These are phyloP conservation scores for Obelidium mucronatum DNA, from an alignment of 192 early-diverging fungal species.

Conservation along the genomic window DNA sequence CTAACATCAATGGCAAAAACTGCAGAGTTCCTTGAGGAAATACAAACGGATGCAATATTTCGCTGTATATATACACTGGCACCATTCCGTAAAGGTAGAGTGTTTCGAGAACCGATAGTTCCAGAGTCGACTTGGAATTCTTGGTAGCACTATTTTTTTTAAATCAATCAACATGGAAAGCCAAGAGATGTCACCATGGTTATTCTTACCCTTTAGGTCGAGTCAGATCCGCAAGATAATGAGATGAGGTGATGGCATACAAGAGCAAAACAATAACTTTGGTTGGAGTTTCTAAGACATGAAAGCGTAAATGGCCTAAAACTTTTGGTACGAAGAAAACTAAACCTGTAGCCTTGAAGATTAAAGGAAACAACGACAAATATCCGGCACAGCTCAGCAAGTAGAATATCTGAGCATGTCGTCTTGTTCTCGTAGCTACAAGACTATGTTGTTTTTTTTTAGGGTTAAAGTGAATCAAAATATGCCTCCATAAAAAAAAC, in stretches of 20 bases:
- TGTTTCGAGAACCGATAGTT: conserved; percentile 48
- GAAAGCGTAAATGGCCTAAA: conserved; percentile 22
- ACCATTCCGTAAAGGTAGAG: conserved; percentile 67
- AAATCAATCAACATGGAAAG: no score
- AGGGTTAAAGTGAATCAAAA: conserved; percentile 4
- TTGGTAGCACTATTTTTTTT: no score
- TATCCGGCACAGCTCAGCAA: conserved; percentile 69
- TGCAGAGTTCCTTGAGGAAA: conserved; percentile 61
- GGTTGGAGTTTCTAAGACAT: conserved; percentile 49
- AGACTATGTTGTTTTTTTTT: conserved; percentile 47
- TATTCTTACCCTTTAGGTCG: conserved; percentile 14
- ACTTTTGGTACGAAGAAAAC: neutral
- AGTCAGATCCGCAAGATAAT: conserved; percentile 43
- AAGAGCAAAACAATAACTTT: conserved; percentile 53
- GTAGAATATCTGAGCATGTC: conserved; percentile 64
- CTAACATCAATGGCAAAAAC: conserved; percentile 85
- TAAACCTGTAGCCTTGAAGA: conserved; percentile 72
- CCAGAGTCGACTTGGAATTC: no score
- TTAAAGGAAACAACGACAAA: conserved; percentile 73
- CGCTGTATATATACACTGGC: conserved; percentile 60
- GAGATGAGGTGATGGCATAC: conserved; percentile 48
- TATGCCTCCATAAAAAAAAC: neutral
- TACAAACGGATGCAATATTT: conserved; percentile 60
- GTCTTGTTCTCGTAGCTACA: conserved; percentile 50
- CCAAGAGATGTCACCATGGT: no score